Evolutionary conservation across 1,284 basidiomycete species (phyloP).

Genomic region (Austroboletus niveus): DNA sequence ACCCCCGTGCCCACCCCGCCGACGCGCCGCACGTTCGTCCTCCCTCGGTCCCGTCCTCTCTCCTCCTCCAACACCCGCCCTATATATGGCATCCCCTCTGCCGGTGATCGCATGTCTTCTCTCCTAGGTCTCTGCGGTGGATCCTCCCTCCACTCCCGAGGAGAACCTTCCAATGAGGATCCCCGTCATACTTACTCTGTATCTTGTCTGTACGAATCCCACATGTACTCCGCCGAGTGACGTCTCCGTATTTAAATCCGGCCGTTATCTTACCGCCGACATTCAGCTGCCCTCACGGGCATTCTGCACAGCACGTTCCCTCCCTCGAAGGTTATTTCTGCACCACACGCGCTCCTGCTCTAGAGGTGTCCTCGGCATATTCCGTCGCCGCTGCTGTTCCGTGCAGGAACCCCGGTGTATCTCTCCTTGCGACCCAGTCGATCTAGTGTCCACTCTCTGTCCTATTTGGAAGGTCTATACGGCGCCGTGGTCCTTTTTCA

Average conservation of each 20-base stretch:
- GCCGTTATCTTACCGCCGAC: slow-evolving; percentile 22
- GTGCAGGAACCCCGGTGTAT: slow-evolving; percentile 9
- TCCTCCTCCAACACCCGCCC: not conserved
- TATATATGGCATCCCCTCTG: slow-evolving; percentile 23
- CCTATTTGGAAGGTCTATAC: no score
- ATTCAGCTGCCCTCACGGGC: not conserved
- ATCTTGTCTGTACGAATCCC: slow-evolving; percentile 13
- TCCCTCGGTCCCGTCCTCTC: not conserved
- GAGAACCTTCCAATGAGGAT: no score
- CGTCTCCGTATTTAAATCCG: slow-evolving; percentile 27
- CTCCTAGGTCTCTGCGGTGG: slow-evolving; percentile 29
- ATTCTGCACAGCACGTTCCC: slow-evolving; percentile 33
- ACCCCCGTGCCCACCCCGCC: slow-evolving; percentile 7
- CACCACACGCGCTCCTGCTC: slow-evolving; percentile 2
- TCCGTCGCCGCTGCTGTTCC: slow-evolving; percentile 21
- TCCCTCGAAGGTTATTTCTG: slow-evolving; percentile 31
- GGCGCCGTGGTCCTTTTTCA: no score
- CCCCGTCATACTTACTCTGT: not conserved
- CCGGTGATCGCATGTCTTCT: slow-evolving; percentile 20
- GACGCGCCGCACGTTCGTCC: slow-evolving; percentile 7
- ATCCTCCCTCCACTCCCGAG: slow-evolving; percentile 20
- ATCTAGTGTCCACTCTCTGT: no score
- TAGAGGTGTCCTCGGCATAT: slow-evolving; percentile 18
- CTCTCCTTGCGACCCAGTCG: not conserved
- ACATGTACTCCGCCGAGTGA: slow-evolving; percentile 26